Conservation (phyloP, 2,329 filamentous ascomycete genomes). For the Aureobasidium lini region DNA sequence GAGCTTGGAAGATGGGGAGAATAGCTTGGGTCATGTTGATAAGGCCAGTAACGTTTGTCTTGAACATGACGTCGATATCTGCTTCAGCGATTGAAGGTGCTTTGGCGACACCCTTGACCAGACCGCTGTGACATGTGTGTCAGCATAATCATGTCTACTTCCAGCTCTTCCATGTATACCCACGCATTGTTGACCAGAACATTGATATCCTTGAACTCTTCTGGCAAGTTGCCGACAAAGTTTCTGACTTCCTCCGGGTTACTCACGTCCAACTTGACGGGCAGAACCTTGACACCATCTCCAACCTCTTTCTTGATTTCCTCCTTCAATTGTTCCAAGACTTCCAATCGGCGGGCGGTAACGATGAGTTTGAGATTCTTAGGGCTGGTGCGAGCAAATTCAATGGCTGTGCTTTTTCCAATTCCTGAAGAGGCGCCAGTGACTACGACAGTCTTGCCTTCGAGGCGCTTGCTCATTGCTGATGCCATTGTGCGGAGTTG, state of each 20-base stretch:
- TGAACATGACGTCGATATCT: conserved; percentile 82
- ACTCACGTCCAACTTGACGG: conserved; percentile 82
- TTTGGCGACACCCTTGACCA: conserved; percentile 81
- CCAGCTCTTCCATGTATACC: conserved; percentile 28
- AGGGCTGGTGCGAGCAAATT: conserved; percentile 83
- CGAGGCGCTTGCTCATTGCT: conserved; percentile 71
- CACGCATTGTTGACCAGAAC: conserved; percentile 95
- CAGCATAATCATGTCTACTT: neutral
- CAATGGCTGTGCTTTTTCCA: conserved; percentile 72
- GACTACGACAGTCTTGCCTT: conserved; percentile 85
- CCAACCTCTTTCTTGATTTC: conserved; percentile 73
- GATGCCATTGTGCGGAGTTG: conserved; percentile 50
- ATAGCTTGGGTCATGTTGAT: conserved; percentile 96
- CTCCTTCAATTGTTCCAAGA: conserved; percentile 64
- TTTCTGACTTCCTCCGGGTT: conserved; percentile 63
- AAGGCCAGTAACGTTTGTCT: conserved; percentile 87
- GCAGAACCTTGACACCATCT: conserved; percentile 70
- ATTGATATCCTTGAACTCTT: conserved; percentile 77
- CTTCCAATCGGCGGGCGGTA: conserved; percentile 78
- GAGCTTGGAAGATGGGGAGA: conserved; percentile 69
- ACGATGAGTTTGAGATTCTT: conserved; percentile 74
- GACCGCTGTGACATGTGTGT: conserved; percentile 49
- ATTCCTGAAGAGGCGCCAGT: conserved; percentile 94
- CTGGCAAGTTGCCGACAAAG: conserved; percentile 67
- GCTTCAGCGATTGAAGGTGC: conserved; percentile 74